phyloP scores from a whole-genome alignment of 345 rosid species.

The Populus pruinosa region DNA sequence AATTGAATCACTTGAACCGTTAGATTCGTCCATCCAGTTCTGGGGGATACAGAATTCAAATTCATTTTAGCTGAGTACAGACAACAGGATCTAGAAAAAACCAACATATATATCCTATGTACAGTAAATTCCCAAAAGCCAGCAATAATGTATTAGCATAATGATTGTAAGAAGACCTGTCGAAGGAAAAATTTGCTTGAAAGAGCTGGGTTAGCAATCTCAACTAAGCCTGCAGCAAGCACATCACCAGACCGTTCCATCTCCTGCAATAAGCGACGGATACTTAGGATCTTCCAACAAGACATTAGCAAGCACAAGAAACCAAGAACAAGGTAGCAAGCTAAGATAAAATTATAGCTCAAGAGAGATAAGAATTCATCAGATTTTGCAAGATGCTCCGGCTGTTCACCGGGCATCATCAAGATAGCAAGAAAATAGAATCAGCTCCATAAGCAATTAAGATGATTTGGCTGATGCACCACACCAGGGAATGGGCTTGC shows the following conservation, averaged over 20 bases:
- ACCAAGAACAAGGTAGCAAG: not conserved
- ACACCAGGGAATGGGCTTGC: not conserved
- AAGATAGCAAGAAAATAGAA: not conserved
- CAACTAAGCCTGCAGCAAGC: conserved; percentile 96
- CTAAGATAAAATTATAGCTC: not conserved
- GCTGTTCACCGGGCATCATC: not conserved
- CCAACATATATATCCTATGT: not conserved
- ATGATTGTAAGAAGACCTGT: conserved; percentile 56
- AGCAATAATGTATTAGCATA: conserved; percentile 5
- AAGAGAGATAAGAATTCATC: not conserved
- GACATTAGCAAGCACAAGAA: not conserved
- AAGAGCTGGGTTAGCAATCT: conserved; percentile 91
- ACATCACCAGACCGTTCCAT: conserved; percentile 98
- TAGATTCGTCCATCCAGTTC: conserved; percentile 82
- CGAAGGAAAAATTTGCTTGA: conserved; percentile 85
- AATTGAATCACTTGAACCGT: conserved; percentile 68
- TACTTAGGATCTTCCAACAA: not conserved
- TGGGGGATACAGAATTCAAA: conserved; percentile 34
- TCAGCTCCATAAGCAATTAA: not conserved
- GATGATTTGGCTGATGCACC: not conserved
- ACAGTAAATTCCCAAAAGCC: not conserved
- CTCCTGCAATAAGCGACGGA: conserved; percentile 51
- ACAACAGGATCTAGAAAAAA: not conserved
- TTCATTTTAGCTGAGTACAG: conserved; percentile 19
- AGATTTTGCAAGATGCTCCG: not conserved